These are phyloP conservation scores for Zymoseptoria crescenta DNA, from an alignment of 2,329 filamentous ascomycete species.

Conservation along the genomic window DNA sequence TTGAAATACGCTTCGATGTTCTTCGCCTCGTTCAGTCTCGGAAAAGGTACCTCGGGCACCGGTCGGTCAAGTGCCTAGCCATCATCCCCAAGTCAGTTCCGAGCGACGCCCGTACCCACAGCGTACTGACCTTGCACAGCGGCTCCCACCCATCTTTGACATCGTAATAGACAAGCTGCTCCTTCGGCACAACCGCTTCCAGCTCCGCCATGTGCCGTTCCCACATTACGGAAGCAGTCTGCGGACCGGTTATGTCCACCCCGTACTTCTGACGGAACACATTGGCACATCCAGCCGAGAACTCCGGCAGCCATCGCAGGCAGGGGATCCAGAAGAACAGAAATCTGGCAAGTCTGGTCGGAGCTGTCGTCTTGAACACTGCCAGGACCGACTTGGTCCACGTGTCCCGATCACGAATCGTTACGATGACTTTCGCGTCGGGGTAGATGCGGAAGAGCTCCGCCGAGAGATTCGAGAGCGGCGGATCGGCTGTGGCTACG, in stretches of 20 bases:
- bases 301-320: conserved; percentile 4
- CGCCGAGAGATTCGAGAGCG: conserved; percentile 35
- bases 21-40: conserved; percentile 6
- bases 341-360: conserved; percentile 5
- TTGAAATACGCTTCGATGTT: conserved; percentile 3
- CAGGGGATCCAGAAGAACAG: conserved; percentile 12
- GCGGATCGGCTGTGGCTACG: conserved; percentile 41
- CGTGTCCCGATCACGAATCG: conserved; percentile 1
- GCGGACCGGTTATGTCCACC: too few species aligned
- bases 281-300: conserved; percentile 1
- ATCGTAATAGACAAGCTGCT: conserved; percentile 14
- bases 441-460: conserved; percentile 45
- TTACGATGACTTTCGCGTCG: conserved; percentile 39
- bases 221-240: neutral
- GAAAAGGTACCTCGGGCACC: conserved; percentile 16
- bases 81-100: neutral
- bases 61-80: conserved; percentile 14
- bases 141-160: conserved; percentile 22
- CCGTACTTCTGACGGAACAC: conserved; percentile 4
- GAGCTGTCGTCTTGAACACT: too few species aligned
- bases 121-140: conserved; percentile 13
- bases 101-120: neutral
- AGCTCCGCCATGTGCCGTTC: conserved; percentile 1
- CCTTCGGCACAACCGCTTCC: conserved; percentile 2
- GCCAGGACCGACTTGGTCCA: conserved; percentile 2